Percentiles rank a stretch among this genome's conserved stretches.
These are phyloP conservation scores for Psilocybe mexicana DNA, from an alignment of 1,284 basidiomycete genomes.

Conservation along the genomic window DNA sequence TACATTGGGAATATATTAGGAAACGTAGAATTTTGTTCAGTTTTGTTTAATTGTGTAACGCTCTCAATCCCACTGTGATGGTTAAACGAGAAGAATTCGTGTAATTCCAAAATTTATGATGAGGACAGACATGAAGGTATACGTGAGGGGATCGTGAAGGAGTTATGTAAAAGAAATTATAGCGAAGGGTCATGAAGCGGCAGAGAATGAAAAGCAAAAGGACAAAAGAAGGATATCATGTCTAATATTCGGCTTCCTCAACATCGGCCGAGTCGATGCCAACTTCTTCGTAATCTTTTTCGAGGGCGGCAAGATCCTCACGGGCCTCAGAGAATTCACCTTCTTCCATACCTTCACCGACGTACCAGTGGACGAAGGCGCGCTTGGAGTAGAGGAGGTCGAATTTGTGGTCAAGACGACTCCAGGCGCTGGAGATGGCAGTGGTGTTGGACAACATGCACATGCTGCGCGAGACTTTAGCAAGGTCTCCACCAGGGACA, in stretches of 20 bases:
- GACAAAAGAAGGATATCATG: constrained; percentile 10
- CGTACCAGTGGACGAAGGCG: constrained; percentile 98
- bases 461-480: constrained; percentile 90
- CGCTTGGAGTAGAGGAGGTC: constrained; percentile 97
- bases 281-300: constrained; percentile 97
- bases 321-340: constrained; percentile 98
- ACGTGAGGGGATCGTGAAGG: constrained; percentile 32
- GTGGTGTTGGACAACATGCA: constrained; percentile 98
- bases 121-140: constrained; percentile 30
- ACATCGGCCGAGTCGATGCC: constrained; percentile 88
- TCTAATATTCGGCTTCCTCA: constrained; percentile 56
- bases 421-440: constrained; percentile 94
- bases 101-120: constrained; percentile 28
- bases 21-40: not conserved
- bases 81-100: constrained; percentile 19
- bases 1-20: constrained; percentile 11
- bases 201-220: constrained; percentile 19
- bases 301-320: constrained; percentile 95
- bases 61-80: not conserved
- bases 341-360: constrained; percentile 99
- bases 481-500: constrained; percentile 94
- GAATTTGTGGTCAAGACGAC: constrained; percentile 97
- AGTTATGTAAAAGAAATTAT: constrained; percentile 23
- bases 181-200: constrained; percentile 26
- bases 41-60: not conserved